A percentile compares a stretch with the other conserved stretches of the same genome.
phyloP scores from a whole-genome alignment of 2,329 filamentous ascomycete genomes.

The Fusarium euwallaceae region DNA sequence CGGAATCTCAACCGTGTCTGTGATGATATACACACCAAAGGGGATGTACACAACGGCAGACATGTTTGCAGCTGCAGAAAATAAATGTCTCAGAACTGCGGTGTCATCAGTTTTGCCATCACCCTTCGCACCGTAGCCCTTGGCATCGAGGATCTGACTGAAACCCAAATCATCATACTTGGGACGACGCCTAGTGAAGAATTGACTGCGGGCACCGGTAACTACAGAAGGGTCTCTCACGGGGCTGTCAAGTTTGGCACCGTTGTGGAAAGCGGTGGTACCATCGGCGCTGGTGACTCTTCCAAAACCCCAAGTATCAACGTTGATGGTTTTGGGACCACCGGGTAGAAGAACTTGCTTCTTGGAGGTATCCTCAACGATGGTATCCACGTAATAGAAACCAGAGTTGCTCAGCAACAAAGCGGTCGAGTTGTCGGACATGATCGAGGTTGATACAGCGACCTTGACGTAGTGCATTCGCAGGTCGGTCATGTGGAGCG shows the following conservation, averaged over 20 bases:
- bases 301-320: conserved; percentile 25
- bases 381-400: conserved; percentile 21
- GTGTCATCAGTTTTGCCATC: conserved; percentile 78
- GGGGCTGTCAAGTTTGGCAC: conserved; percentile 3
- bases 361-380: conserved; percentile 8
- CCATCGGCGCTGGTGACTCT: conserved; percentile 27
- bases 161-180: conserved; percentile 15
- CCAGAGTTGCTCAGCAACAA: conserved; percentile 19
- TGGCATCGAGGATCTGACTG: conserved; percentile 17
- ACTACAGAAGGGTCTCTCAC: background rate
- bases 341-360: conserved; percentile 20
- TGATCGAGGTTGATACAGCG: background rate
- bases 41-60: conserved; percentile 58
- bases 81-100: conserved; percentile 46
- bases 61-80: conserved; percentile 48
- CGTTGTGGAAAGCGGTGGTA: conserved; percentile 22
- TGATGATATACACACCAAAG: conserved; percentile 59
- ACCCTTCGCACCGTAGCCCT: conserved; percentile 67
- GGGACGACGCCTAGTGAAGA: conserved; percentile 22
- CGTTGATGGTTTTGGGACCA: background rate
- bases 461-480: background rate
- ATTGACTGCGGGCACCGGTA: background rate
- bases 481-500: conserved; percentile 26
- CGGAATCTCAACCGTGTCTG: conserved; percentile 61
- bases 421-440: conserved; percentile 26